Conservation (phyloP, 331 rosid species). For the Quercus tomentella region DNA sequence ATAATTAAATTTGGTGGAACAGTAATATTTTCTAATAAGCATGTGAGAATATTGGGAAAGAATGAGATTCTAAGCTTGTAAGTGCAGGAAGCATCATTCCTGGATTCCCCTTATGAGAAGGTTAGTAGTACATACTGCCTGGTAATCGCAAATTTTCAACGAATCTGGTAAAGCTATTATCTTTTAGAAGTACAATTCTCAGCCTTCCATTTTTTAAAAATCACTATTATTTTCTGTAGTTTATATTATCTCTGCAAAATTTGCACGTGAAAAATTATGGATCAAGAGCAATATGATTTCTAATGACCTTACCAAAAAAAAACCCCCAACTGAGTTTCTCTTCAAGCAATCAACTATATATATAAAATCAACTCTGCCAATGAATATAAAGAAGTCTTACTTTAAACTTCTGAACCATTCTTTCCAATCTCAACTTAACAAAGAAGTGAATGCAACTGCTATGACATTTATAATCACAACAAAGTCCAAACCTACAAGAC, state of each 20-base stretch:
- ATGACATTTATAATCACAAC: background rate
- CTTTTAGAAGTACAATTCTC: background rate
- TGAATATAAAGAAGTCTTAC: background rate
- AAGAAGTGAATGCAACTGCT: background rate
- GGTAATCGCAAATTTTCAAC: slow-evolving; percentile 21
- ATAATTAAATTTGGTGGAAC: background rate
- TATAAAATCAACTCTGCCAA: background rate
- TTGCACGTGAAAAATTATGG: background rate
- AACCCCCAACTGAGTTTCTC: background rate
- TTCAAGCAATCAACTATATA: background rate
- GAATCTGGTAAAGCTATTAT: slow-evolving; percentile 6
- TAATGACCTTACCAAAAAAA: background rate
- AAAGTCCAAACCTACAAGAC: too few species aligned
- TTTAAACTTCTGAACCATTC: background rate
- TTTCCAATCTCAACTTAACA: background rate
- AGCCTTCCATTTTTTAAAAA: background rate
- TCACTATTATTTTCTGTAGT: background rate
- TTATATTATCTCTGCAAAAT: too few species aligned
- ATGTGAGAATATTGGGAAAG: slow-evolving; percentile 26
- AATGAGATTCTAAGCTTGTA: slow-evolving; percentile 50
- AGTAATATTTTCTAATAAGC: slow-evolving; percentile 22
- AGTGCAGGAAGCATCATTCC: slow-evolving; percentile 38
- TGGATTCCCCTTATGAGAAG: slow-evolving; percentile 28
- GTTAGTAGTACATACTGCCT: background rate
- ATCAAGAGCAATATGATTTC: background rate